Evolutionary conservation across 768 basidiomycete species (phyloP), one percentile per base, ranked within the genome.

Genomic region (Agrocybe pediades): DNA sequence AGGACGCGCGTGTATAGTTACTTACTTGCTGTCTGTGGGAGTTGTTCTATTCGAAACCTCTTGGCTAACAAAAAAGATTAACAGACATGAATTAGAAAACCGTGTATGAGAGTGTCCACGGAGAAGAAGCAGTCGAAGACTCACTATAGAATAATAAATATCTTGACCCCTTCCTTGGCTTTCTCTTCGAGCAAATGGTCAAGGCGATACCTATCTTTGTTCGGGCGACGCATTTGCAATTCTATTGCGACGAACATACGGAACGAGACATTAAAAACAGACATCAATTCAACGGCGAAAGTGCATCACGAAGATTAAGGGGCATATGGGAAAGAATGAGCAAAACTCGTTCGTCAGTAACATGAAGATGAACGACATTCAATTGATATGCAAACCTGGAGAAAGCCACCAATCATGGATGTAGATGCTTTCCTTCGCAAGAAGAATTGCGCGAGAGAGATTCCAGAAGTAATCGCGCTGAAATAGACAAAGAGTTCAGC

Each of bases 371-470:
- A 41, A 40, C 20, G 27, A 21, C 15, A 39, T 24, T 17, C 24
- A 29, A 21, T 3, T 20, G 36, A 13, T n/a, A 21, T 27, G 25
- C 62, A 49, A 65, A 91, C 91, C 88, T 3, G 92, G 93, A 21
- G 92, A 92, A 20, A 95, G 74, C 97, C 96, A 98, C 96, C 96
- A 98, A 70, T 96, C 96, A 65, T 98, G 97, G 30, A 98, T 97
- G 66, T 94, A 95, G 51, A 97, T 94, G 41, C 74, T 79, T 62
- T 93, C 88, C 66, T 87, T 88, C 0, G 96, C 96, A 61, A 97
- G 80, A 21, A 91, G 77, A 43, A 99, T 87, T 0, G 96, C 96
- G 36, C 92, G 83, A 20, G 92, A 92, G 20, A 99, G 74, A 65
- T 95, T 96, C 97, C 96, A 99, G 72, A 94, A 96, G 66, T 99